Percentiles rank a stretch among this genome's conserved stretches.
phyloP scores from a whole-genome alignment of 495 filamentous ascomycete species.

The Pseudotulostoma volvatum region DNA sequence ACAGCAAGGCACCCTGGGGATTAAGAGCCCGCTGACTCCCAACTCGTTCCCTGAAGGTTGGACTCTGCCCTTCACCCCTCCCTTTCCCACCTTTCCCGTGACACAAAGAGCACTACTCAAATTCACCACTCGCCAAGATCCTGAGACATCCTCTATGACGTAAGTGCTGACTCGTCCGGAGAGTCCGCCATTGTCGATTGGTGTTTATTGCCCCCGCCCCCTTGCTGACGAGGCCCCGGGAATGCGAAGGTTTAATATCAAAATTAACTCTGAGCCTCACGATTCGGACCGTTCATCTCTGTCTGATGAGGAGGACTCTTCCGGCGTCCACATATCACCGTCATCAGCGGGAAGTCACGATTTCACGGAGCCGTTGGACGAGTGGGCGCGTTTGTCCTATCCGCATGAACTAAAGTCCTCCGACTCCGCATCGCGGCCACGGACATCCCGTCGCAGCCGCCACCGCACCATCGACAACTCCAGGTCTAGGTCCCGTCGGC shows the following conservation, averaged over 20 bases:
- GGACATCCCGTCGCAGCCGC: constrained; percentile 31
- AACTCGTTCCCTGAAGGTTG: no score
- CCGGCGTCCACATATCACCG: constrained; percentile 33
- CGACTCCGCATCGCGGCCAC: constrained; percentile 63
- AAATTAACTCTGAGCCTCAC: constrained; percentile 25
- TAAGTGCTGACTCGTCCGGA: no score
- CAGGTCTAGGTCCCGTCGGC: constrained; percentile 25
- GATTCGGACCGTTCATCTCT: constrained; percentile 28
- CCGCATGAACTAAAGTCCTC: constrained; percentile 59
- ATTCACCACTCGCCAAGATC: no score
- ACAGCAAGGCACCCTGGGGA: no score
- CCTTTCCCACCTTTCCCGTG: no score
- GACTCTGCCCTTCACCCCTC: no score
- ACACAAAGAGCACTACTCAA: no score
- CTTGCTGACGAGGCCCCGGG: no score
- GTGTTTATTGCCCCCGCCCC: no score
- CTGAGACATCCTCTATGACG: no score
- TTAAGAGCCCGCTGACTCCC: no score
- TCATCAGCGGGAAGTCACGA: constrained; percentile 36
- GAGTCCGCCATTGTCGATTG: no score
- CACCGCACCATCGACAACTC: constrained; percentile 15
- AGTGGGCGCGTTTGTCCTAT: constrained; percentile 34
- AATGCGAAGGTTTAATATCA: constrained; percentile 39
- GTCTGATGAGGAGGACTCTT: constrained; percentile 39
- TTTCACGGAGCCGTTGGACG: constrained; percentile 21